These are phyloP conservation scores for Eucalyptus microcorys DNA, from an alignment of 345 rosid species.

Conservation along the genomic window DNA sequence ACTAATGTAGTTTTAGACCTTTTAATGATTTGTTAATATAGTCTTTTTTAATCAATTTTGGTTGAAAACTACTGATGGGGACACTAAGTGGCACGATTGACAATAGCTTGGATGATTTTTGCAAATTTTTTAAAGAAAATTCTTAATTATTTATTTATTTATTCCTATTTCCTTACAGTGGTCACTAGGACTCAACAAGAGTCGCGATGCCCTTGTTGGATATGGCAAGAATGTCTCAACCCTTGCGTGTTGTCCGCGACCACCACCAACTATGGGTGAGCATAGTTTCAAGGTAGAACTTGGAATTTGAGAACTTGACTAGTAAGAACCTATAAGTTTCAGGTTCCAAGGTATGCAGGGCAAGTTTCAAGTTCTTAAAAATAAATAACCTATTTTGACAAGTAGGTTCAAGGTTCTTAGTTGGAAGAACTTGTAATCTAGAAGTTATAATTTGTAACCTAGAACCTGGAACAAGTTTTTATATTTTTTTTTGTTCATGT, in stretches of 20 bases:
- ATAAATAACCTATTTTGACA: fast-evolving
- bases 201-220: fast-evolving
- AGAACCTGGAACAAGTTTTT: fast-evolving
- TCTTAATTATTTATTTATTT: not conserved
- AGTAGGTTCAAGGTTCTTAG: no score
- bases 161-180: not conserved
- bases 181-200: not conserved
- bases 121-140: fast-evolving
- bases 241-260: fast-evolving
- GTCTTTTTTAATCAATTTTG: fast-evolving
- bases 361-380: no score
- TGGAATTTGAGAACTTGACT: fast-evolving
- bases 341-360: no score
- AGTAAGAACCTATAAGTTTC: no score
- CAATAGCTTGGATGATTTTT: fast-evolving
- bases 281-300: no score
- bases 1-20: fast-evolving
- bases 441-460: no score
- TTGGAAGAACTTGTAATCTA: no score
- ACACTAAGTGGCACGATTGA: fast-evolving
- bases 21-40: fast-evolving
- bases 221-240: not conserved
- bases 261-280: not conserved
- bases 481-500: no score
- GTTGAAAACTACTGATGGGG: fast-evolving